A percentile compares a stretch with the other conserved stretches of the same genome.
Evolutionary conservation across 768 basidiomycete genomes (phyloP).

Genomic region (Mrakia frigida): DNA sequence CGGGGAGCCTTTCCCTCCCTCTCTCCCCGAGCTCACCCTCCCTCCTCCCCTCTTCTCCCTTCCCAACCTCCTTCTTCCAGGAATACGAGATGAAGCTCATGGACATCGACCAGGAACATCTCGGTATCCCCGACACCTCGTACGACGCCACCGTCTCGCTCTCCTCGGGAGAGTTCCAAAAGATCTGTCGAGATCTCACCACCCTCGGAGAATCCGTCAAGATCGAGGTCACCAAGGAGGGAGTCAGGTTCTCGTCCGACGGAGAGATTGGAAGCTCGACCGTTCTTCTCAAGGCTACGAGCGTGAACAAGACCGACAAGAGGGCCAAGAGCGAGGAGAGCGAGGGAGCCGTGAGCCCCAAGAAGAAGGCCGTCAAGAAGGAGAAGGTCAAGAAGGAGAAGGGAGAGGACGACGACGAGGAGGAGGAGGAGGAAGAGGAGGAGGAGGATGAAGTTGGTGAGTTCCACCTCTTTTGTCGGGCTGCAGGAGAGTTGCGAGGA

Average conservation of each 20-base stretch:
- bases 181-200: conserved; percentile 87
- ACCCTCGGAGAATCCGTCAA: conserved; percentile 88
- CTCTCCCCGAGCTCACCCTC: not conserved
- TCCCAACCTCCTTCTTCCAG: not conserved
- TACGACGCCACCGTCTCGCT: conserved; percentile 91
- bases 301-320: conserved; percentile 47
- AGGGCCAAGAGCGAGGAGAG: conserved; percentile 34
- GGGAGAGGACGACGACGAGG: no score
- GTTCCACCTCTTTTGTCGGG: not conserved
- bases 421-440: no score
- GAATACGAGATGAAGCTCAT: conserved; percentile 99
- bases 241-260: conserved; percentile 83
- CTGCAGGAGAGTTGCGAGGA: no score
- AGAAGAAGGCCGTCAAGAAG: not conserved
- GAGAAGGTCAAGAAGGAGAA: not conserved
- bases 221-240: conserved; percentile 93
- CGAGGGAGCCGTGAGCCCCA: conserved; percentile 47
- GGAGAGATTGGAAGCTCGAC: conserved; percentile 91
- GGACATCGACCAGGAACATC: conserved; percentile 94
- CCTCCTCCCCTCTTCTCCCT: not conserved
- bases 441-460: no score
- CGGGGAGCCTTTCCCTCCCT: not conserved
- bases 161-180: conserved; percentile 76
- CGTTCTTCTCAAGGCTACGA: conserved; percentile 60
- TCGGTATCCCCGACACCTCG: conserved; percentile 93